A percentile compares a stretch with the other conserved stretches of the same genome.
These are phyloP conservation scores for Amphibolis antarctica DNA, from an alignment of 106 monocot genomes.

Conservation along the genomic window DNA sequence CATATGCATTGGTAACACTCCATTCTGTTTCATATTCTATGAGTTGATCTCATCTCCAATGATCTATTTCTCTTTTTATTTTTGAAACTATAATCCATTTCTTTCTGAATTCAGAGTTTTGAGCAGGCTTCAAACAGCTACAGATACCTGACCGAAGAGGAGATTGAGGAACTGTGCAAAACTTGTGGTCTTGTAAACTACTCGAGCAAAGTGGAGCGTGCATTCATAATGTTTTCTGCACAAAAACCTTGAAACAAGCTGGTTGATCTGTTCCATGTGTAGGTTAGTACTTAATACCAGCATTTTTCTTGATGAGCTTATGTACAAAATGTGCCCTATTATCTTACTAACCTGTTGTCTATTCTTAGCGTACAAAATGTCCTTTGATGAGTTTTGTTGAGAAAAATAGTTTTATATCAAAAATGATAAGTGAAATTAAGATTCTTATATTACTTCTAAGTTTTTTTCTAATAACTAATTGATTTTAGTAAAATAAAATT, in stretches of 20 bases:
- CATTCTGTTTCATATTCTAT: neutral
- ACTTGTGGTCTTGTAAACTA: slow-evolving; percentile 84
- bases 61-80: too few species aligned
- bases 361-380: too few species aligned
- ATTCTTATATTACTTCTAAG: too few species aligned
- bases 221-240: slow-evolving; percentile 97
- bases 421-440: too few species aligned
- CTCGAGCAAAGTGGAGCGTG: slow-evolving; percentile 49
- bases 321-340: too few species aligned
- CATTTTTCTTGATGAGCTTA: neutral
- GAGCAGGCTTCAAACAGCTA: slow-evolving; percentile 49
- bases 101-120: slow-evolving; percentile 29
- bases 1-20: slow-evolving; percentile 36
- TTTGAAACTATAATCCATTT: too few species aligned
- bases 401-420: too few species aligned
- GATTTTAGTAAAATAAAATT: too few species aligned
- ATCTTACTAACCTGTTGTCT: too few species aligned
- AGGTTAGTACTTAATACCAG: neutral
- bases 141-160: slow-evolving; percentile 56
- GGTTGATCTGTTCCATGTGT: neutral
- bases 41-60: too few species aligned
- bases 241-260: slow-evolving; percentile 63
- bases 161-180: slow-evolving; percentile 86
- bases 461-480: too few species aligned
- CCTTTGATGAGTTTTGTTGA: too few species aligned